Evolutionary conservation across 306 rosid genomes (phyloP), one percentile per base, ranked within the genome.

Genomic region (Castanea crenata): DNA sequence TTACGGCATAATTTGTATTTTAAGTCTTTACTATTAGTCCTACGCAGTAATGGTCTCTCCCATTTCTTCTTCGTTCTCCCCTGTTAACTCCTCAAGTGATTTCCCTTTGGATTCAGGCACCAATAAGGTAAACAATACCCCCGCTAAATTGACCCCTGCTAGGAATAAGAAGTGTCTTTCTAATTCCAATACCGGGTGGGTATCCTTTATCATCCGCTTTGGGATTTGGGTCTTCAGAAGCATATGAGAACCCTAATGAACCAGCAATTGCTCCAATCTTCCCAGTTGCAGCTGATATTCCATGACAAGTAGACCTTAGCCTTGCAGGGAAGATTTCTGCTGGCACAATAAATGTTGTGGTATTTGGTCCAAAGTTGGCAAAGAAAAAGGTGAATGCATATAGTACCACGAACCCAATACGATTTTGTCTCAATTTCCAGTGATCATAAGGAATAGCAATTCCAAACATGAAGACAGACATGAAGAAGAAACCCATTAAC

Each of bases 281-380:
- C 16, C 74, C 83, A 2, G 74, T 6, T 3, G 83, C 78, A 14
- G 83, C 83, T n/a, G 83, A 74, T 80, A 80, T 80, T 32, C 79
- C 83, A 55, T 80, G 83, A 15, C 83, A 73, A 0, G 83, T 80
- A n/a, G 83, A 74, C 46, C 83, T 64, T 21, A 80, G 31, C 79
- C 79, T 64, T n/a, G 79, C 78, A 1, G 79, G 83, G n/a, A 80
- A 80, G 19, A 63, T 80, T 63, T 74, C 79, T 1, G 83, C 79
- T 8, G 79, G 74, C 29, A 80, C 83, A 4, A 80, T 74, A 15
- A 73, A 80, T 18, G 83, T 80, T 4, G 83, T 73, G 11, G 83
- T 52, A 25, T 80, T 80, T 6, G 83, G 83, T 15, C 83, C 83
- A 19, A 80, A 80, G 31, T 74, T 80, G 0, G 83, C 78, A 20